Evolutionary conservation across 371 early-diverging fungal genomes (phyloP), one percentile per base, ranked within the genome.

Genomic region (Mucor velutinosus): DNA sequence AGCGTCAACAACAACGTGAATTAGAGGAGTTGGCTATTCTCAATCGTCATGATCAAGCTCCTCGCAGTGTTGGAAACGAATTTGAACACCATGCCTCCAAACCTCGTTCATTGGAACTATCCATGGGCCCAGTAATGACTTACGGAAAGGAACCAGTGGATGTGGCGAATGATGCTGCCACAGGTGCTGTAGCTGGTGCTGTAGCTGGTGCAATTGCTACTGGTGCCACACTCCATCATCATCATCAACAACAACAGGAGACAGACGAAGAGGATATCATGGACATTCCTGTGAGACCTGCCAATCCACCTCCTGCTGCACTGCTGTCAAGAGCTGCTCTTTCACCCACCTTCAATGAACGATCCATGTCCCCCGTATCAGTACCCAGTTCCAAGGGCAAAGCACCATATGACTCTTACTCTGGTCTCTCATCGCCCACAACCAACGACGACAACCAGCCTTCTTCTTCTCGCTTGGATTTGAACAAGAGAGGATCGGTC

Each of bases 271-370:
- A 69, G 43, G 37, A 23, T n/a, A 39, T 17, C 0, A 23, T 60
- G 32, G 67, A 66, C 58, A 63, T 69, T 14, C 79, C 76, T 17
- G 56, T 62, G 33, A 70, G 76, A 41, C 79, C 76, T 32, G 58
- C 70, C 0, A 78, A 72, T 35, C 76, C 72, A 45, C 76, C 76
- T 15, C 76, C 79, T 23, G 58, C 66, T 4, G 66, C 60, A 19
- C 33, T 76, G 17, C 60, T 79, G 8, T 45, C 45, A 21, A 65
- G 62, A 51, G 75, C 64, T 45, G 57, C 64, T 53, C 55, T 39
- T 23, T 60, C 67, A 49, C 25, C 33, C 7, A 17, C 58, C 1
- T 58, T 71, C 60, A 67, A 53, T 49, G 64, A 67, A n/a, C 58
- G 68, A 37, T 62, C 68, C n/a, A 25, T 71, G 37, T 71, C 71